A percentile compares a stretch with the other conserved stretches of the same genome.
phyloP scores from a whole-genome alignment of 2,329 filamentous ascomycete species.

The Sporothrix protearum region DNA sequence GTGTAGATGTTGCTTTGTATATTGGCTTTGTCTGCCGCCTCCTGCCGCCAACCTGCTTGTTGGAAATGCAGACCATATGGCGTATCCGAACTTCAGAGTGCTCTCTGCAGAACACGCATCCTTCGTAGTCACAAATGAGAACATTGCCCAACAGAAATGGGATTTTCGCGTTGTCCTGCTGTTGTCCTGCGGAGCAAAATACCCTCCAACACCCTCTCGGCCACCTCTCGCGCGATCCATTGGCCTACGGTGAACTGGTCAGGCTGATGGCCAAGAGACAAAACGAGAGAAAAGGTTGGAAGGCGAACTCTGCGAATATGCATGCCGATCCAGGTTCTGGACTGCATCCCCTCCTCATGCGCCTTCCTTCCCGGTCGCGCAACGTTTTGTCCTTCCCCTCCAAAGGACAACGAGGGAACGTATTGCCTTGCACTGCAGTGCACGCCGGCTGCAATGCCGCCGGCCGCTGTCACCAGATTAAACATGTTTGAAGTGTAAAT shows the following conservation, averaged over 20 bases:
- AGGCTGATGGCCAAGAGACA: neutral
- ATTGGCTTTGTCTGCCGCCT: neutral
- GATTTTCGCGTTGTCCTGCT: neutral
- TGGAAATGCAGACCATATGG: neutral
- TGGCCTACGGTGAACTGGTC: neutral
- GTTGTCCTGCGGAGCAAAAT: neutral
- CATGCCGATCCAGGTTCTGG: neutral
- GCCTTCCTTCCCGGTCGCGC: neutral
- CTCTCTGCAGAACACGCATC: neutral
- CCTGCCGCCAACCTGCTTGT: neutral
- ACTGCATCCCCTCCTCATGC: neutral
- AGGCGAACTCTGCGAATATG: neutral
- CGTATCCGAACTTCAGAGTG: neutral
- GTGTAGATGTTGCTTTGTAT: neutral
- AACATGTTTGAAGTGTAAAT: neutral
- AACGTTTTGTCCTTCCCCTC: neutral
- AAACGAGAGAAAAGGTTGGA: neutral
- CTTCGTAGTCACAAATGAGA: no score
- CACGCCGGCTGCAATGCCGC: conserved; percentile 5
- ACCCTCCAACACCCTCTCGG: neutral
- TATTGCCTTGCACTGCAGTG: neutral
- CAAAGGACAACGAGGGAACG: neutral
- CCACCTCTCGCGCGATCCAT: neutral
- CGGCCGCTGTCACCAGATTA: conserved; percentile 8
- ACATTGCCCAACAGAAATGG: neutral